phyloP scores from a whole-genome alignment of 345 rosid species.

The Aquilaria sinensis region DNA sequence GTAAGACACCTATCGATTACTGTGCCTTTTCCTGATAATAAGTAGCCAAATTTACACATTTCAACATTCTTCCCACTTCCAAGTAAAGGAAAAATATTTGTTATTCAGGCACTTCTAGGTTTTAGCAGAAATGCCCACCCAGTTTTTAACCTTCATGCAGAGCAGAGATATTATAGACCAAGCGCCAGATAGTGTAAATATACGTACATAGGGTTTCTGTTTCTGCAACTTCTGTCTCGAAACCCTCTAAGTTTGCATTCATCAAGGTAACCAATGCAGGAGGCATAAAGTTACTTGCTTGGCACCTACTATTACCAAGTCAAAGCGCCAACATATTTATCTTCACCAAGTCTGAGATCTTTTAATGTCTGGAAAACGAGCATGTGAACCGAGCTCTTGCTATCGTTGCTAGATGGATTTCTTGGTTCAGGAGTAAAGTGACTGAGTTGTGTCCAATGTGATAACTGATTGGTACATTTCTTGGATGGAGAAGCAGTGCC shows the following conservation, averaged over 20 bases:
- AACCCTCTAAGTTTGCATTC: slow-evolving; percentile 12
- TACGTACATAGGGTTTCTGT: slow-evolving; percentile 14
- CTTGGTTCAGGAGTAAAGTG: too few relatives aligned
- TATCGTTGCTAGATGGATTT: too few relatives aligned
- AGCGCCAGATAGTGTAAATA: slow-evolving; percentile 23
- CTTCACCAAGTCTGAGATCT: neutral
- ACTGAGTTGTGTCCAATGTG: too few relatives aligned
- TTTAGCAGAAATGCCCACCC: slow-evolving; percentile 84
- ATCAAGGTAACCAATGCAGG: slow-evolving; percentile 3
- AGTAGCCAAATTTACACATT: neutral
- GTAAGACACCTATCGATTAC: slow-evolving; percentile 32
- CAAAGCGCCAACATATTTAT: too few relatives aligned
- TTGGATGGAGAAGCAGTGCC: too few relatives aligned
- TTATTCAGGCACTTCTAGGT: slow-evolving; percentile 74
- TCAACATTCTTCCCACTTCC: slow-evolving; percentile 17
- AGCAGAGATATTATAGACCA: slow-evolving; percentile 61
- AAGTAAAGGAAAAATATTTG: slow-evolving; percentile 62
- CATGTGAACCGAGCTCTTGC: neutral
- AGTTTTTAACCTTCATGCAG: slow-evolving; percentile 75
- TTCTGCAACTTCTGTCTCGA: neutral
- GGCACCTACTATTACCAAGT: neutral
- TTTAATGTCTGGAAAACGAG: neutral
- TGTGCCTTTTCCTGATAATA: neutral
- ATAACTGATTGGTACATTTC: too few relatives aligned
- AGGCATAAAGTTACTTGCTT: neutral